A percentile compares a stretch with the other conserved stretches of the same genome.
These are phyloP conservation scores for Thymus mandschuricus DNA, from an alignment of 257 asterid genomes.

Conservation along the genomic window DNA sequence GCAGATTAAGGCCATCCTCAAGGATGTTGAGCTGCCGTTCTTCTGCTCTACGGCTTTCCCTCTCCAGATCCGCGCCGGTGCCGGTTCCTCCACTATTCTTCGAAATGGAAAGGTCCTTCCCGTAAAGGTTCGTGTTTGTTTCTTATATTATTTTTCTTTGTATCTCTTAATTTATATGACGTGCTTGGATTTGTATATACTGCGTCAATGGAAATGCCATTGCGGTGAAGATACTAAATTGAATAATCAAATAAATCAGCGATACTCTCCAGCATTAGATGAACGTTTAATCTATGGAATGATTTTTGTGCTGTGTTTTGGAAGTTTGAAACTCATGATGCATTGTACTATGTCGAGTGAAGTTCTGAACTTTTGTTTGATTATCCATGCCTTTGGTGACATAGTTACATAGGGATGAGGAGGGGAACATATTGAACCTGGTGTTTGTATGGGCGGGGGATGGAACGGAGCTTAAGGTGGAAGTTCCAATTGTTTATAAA, in stretches of 20 bases:
- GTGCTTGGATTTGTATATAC: slow-evolving; percentile 6
- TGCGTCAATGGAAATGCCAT: slow-evolving; percentile 6
- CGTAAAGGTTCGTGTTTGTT: slow-evolving; percentile 59
- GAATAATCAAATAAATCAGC: not conserved
- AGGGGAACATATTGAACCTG: slow-evolving; percentile 83
- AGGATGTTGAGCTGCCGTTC: slow-evolving; percentile 60
- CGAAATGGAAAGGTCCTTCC: slow-evolving; percentile 81
- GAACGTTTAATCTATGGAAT: not conserved
- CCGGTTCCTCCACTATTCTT: slow-evolving; percentile 76
- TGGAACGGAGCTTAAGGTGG: slow-evolving; percentile 72
- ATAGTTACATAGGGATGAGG: slow-evolving; percentile 75
- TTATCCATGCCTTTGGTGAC: slow-evolving; percentile 9
- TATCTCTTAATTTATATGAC: no score
- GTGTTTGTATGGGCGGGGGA: slow-evolving; percentile 98
- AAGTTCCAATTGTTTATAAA: slow-evolving; percentile 77
- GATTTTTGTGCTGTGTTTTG: not conserved
- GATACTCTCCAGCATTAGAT: not conserved
- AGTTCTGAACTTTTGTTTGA: slow-evolving; percentile 16
- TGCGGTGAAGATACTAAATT: not conserved
- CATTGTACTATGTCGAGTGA: not conserved
- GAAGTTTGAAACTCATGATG: not conserved
- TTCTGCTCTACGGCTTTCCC: slow-evolving; percentile 87
- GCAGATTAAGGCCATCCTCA: slow-evolving; percentile 80
- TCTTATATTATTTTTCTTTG: no score
- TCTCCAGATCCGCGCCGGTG: slow-evolving; percentile 89